Evolutionary conservation across 2,329 filamentous ascomycete genomes (phyloP).

Genomic region (Leptographium lundbergii): DNA sequence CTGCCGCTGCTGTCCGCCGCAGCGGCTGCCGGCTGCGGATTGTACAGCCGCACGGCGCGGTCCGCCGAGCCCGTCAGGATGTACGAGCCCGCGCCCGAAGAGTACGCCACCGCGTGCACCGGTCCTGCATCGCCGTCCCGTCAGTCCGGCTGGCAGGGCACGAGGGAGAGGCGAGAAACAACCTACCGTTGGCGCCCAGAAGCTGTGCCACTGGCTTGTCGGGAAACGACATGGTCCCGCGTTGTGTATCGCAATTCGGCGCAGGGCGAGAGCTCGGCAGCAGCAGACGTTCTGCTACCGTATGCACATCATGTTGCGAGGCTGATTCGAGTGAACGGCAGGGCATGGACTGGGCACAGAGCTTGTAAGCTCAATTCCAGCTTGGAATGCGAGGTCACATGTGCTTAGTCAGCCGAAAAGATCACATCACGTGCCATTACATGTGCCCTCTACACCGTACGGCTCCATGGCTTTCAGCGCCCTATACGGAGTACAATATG

Average conservation of each 20-base stretch:
- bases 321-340: background rate
- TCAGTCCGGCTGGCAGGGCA: background rate
- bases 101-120: slow-evolving; percentile 61
- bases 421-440: background rate
- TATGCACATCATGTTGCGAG: background rate
- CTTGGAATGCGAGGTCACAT: background rate
- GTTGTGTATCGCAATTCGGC: background rate
- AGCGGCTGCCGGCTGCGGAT: slow-evolving; percentile 44
- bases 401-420: too few species aligned
- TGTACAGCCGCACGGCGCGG: slow-evolving; percentile 76
- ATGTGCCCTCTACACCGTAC: too few species aligned
- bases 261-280: background rate
- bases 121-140: slow-evolving; percentile 36
- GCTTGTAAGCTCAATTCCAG: background rate
- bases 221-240: slow-evolving; percentile 28
- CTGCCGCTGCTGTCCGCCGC: slow-evolving; percentile 1
- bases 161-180: background rate
- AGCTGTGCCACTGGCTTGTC: slow-evolving; percentile 40
- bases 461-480: too few species aligned
- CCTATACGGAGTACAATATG: too few species aligned
- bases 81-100: slow-evolving; percentile 58
- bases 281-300: background rate
- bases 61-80: slow-evolving; percentile 80
- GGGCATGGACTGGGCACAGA: background rate
- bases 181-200: slow-evolving; percentile 44